Conservation (phyloP, 1,284 basidiomycete genomes). For the Apiotrichum porosum region DNA sequence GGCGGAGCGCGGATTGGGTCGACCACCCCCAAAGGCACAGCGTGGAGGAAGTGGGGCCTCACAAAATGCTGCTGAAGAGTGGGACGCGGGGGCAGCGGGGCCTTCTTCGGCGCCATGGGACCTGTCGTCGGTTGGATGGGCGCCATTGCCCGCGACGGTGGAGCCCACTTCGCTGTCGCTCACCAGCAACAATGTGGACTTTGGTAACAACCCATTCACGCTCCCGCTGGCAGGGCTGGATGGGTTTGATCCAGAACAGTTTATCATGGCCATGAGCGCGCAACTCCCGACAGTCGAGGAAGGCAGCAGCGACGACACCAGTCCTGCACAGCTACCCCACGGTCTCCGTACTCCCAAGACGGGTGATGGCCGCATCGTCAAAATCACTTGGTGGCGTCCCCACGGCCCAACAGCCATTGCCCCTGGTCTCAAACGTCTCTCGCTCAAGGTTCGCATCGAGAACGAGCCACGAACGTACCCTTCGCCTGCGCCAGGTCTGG, state of each 20-base stretch:
- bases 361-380: slow-evolving; percentile 19
- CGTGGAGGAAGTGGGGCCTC: background rate
- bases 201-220: too few species aligned
- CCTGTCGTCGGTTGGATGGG: too few species aligned
- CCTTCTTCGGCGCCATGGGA: too few species aligned
- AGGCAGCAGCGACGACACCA: background rate
- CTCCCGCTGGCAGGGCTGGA: background rate
- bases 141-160: too few species aligned
- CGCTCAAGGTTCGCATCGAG: slow-evolving; percentile 25
- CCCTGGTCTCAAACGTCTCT: slow-evolving; percentile 26
- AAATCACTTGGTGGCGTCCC: slow-evolving; percentile 34
- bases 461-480: background rate
- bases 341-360: background rate
- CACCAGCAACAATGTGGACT: too few species aligned
- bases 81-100: background rate
- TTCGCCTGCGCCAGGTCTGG: background rate
- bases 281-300: slow-evolving; percentile 25
- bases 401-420: slow-evolving; percentile 32
- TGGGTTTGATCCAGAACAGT: slow-evolving; percentile 21
- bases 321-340: background rate
- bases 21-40: slow-evolving; percentile 1
- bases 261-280: slow-evolving; percentile 25
- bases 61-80: too few species aligned
- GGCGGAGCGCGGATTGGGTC: slow-evolving; percentile 2
- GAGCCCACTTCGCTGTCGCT: too few species aligned